These are phyloP conservation scores for Akanthomyces uredinophilus DNA, from an alignment of 2,329 filamentous ascomycete species.

Conservation along the genomic window DNA sequence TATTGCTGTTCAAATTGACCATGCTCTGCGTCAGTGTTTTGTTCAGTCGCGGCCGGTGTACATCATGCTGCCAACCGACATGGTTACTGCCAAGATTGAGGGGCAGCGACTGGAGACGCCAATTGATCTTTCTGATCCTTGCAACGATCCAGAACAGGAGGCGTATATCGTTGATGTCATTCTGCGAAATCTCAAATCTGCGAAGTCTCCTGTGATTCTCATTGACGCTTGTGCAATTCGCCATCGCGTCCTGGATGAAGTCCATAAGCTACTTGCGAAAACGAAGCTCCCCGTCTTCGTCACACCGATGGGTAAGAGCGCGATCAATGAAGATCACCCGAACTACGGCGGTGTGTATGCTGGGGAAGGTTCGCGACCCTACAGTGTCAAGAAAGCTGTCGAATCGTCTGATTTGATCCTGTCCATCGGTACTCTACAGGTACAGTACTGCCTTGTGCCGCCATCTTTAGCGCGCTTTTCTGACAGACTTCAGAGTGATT, in stretches of 20 bases:
- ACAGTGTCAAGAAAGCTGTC: conserved; percentile 57
- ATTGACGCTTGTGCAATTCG: conserved; percentile 80
- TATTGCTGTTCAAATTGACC: conserved; percentile 71
- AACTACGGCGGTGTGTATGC: conserved; percentile 82
- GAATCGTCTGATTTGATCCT: conserved; percentile 68
- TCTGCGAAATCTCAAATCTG: conserved; percentile 64
- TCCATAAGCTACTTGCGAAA: conserved; percentile 66
- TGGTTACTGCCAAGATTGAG: conserved; percentile 71
- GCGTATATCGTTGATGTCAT: conserved; percentile 79
- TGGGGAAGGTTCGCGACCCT: conserved; percentile 65
- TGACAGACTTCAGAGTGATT: conserved; percentile 53
- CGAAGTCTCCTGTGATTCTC: conserved; percentile 71
- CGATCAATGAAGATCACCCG: conserved; percentile 69
- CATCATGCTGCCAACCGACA: conserved; percentile 76
- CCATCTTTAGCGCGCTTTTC: background rate
- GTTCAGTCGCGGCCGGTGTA: conserved; percentile 74
- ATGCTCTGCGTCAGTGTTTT: conserved; percentile 70
- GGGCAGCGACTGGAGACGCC: conserved; percentile 64
- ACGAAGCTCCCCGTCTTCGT: conserved; percentile 76
- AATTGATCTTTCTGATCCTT: conserved; percentile 59
- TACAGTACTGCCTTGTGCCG: conserved; percentile 15
- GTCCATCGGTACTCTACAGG: conserved; percentile 60
- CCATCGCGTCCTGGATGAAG: conserved; percentile 67
- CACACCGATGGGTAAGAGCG: conserved; percentile 86
- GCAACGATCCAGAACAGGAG: conserved; percentile 67